These are phyloP conservation scores for Brassica rapa DNA, from an alignment of 345 rosid genomes.

Conservation along the genomic window DNA sequence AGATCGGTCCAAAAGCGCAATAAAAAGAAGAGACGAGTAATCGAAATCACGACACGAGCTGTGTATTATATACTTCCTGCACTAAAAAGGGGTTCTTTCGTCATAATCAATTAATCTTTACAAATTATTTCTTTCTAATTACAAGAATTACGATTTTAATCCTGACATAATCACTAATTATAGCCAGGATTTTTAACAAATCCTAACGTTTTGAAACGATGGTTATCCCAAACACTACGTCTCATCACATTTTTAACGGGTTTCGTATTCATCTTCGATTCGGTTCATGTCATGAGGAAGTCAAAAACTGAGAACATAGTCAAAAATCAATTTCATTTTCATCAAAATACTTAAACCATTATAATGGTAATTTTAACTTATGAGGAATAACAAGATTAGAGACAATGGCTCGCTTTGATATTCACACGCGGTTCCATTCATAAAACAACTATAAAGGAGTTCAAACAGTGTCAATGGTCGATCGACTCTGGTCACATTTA, in stretches of 20 bases:
- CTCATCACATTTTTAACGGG: too few relatives aligned
- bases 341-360: background rate
- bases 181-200: background rate
- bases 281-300: background rate
- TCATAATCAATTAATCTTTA: background rate
- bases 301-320: background rate
- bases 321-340: background rate
- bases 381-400: too few relatives aligned
- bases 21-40: background rate
- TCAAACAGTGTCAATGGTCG: background rate
- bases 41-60: conserved; percentile 24
- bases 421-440: background rate
- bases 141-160: too few relatives aligned
- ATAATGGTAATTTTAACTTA: too few relatives aligned
- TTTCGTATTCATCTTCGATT: too few relatives aligned
- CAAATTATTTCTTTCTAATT: too few relatives aligned
- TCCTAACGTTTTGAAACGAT: background rate
- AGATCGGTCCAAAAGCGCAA: conserved; percentile 3
- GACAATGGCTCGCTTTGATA: too few relatives aligned
- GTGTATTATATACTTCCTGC: background rate
- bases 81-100: background rate
- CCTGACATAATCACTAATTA: background rate
- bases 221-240: background rate
- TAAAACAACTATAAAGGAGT: background rate
- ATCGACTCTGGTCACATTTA: background rate